Conservation (phyloP, 345 rosid species). For the Dovyalis caffra region DNA sequence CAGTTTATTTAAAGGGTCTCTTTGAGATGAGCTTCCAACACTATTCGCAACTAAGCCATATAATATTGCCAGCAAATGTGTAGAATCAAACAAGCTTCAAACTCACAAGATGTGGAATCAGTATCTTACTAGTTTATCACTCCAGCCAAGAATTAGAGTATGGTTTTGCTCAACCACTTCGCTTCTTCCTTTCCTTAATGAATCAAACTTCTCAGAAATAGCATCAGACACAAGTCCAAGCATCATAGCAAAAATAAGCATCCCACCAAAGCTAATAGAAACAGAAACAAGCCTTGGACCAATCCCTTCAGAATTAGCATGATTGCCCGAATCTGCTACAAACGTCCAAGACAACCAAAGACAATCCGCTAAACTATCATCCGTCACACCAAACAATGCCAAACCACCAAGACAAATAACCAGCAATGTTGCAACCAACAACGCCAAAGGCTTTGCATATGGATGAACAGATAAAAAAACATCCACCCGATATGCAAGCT, state of each 20-base stretch:
- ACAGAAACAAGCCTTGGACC: constrained; percentile 70
- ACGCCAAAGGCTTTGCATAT: constrained; percentile 61
- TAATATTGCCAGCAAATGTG: background rate
- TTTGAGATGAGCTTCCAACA: background rate
- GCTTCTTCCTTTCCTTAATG: constrained; percentile 68
- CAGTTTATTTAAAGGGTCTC: background rate
- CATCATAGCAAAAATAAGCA: constrained; percentile 85
- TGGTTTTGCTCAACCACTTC: constrained; percentile 70
- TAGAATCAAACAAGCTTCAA: background rate
- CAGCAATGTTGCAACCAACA: constrained; percentile 60
- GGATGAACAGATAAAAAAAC: constrained; percentile 59
- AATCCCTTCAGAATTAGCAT: constrained; percentile 64
- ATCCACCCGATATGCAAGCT: constrained; percentile 56
- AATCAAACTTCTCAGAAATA: constrained; percentile 75
- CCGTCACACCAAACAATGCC: constrained; percentile 63
- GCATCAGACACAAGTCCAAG: constrained; percentile 78
- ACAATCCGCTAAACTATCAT: constrained; percentile 57
- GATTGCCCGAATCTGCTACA: constrained; percentile 66
- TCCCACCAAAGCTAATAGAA: constrained; percentile 73
- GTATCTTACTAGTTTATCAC: constrained; percentile 71
- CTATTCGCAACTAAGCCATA: background rate
- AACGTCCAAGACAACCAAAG: constrained; percentile 79
- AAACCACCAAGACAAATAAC: constrained; percentile 67
- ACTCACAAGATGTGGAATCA: constrained; percentile 1
- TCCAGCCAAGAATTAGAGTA: constrained; percentile 77